phyloP scores from a whole-genome alignment of 108 stramenopile species.

The Cylindrotheca closterium region DNA sequence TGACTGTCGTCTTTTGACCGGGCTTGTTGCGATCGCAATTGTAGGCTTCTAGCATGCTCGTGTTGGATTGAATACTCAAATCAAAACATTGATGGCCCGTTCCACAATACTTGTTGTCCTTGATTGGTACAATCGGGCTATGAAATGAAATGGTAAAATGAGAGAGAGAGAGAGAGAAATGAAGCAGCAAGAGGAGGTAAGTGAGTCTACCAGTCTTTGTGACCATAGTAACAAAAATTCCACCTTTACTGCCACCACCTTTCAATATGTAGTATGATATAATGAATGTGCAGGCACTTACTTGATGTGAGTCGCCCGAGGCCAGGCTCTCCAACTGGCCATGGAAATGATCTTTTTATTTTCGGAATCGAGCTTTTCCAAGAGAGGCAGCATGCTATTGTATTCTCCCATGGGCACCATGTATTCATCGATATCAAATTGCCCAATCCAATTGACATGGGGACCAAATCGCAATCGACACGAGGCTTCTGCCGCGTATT shows the following conservation, averaged over 20 bases:
- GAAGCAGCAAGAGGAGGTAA: background rate
- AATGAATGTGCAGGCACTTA: too few species aligned
- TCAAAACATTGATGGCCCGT: slow-evolving; percentile 40
- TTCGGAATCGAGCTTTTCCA: slow-evolving; percentile 44
- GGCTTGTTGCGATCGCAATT: slow-evolving; percentile 84
- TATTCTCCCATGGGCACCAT: slow-evolving; percentile 63
- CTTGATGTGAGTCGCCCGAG: slow-evolving; percentile 37
- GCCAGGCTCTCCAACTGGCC: slow-evolving; percentile 62
- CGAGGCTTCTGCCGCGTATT: slow-evolving; percentile 84
- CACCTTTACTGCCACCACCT: too few species aligned
- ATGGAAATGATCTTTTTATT: slow-evolving; percentile 51
- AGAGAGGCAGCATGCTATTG: slow-evolving; percentile 25
- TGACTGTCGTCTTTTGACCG: slow-evolving; percentile 47
- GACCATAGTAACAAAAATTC: too few species aligned
- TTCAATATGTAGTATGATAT: background rate
- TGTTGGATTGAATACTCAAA: slow-evolving; percentile 50
- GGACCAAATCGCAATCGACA: slow-evolving; percentile 84
- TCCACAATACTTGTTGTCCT: slow-evolving; percentile 29
- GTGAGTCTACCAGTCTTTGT: too few species aligned
- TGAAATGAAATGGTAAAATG: background rate
- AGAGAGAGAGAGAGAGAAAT: background rate
- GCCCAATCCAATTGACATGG: slow-evolving; percentile 79
- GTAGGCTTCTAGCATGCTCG: slow-evolving; percentile 79
- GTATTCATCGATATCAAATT: slow-evolving; percentile 90
- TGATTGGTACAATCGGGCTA: slow-evolving; percentile 10